Conservation (phyloP, 2,329 filamentous ascomycete species). For the Lachnellula arida region DNA sequence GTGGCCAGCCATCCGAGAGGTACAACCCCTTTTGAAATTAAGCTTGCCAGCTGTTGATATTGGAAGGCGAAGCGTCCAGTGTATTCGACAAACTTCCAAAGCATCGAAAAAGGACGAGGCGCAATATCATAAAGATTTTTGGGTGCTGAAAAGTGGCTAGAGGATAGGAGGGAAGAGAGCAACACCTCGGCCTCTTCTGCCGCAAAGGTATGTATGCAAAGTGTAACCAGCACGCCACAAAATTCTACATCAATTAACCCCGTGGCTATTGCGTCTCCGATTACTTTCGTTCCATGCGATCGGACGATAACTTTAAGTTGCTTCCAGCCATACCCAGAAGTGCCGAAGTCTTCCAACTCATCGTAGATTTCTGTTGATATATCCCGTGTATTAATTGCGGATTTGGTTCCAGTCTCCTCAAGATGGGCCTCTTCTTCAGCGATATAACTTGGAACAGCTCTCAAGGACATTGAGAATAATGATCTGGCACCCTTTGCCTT, state of each 20-base stretch:
- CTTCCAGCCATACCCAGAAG: slow-evolving; percentile 40
- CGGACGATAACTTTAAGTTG: slow-evolving; percentile 42
- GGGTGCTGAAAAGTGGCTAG: slow-evolving; percentile 35
- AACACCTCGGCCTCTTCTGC: slow-evolving; percentile 40
- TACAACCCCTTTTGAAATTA: slow-evolving; percentile 35
- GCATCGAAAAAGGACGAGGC: slow-evolving; percentile 32
- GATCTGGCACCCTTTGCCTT: slow-evolving; percentile 34
- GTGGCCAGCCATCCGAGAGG: slow-evolving; percentile 43
- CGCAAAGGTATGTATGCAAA: slow-evolving; percentile 37
- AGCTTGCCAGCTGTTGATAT: slow-evolving; percentile 34
- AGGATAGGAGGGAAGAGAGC: slow-evolving; percentile 33
- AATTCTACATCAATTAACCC: slow-evolving; percentile 40
- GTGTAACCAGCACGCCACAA: slow-evolving; percentile 37
- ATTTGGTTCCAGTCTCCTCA: slow-evolving; percentile 35
- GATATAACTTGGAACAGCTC: slow-evolving; percentile 45
- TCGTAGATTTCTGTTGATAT: slow-evolving; percentile 44
- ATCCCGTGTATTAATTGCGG: slow-evolving; percentile 31
- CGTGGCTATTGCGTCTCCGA: slow-evolving; percentile 39
- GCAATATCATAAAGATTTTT: slow-evolving; percentile 27
- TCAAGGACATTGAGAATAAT: slow-evolving; percentile 46
- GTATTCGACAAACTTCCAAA: slow-evolving; percentile 34
- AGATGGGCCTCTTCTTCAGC: slow-evolving; percentile 41
- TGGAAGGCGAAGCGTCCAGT: slow-evolving; percentile 33
- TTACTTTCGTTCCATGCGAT: slow-evolving; percentile 42
- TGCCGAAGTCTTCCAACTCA: slow-evolving; percentile 43